These are phyloP conservation scores for Solioccasus polychromus DNA, from an alignment of 768 basidiomycete species.

Conservation along the genomic window DNA sequence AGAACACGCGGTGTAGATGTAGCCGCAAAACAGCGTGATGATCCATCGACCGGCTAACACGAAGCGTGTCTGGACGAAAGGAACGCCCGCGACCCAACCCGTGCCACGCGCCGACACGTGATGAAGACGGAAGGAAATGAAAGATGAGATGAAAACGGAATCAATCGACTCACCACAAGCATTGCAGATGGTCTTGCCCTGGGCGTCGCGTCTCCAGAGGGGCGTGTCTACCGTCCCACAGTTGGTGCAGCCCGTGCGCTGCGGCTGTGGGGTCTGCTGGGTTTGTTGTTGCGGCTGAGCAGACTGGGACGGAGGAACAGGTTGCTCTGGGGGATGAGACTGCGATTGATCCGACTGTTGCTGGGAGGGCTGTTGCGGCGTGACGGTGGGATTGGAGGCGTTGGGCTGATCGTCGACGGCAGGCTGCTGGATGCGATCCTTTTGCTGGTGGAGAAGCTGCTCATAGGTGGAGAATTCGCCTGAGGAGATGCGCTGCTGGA, in stretches of 20 bases:
- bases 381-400: slow-evolving; percentile 7
- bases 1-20: slow-evolving; percentile 34
- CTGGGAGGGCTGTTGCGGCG: slow-evolving; percentile 9
- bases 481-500: slow-evolving; percentile 30
- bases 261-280: slow-evolving; percentile 35
- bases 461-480: slow-evolving; percentile 31
- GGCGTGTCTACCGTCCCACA: slow-evolving; percentile 79
- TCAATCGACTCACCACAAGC: slow-evolving; percentile 72
- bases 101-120: slow-evolving; percentile 39
- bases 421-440: slow-evolving; percentile 27
- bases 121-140: slow-evolving; percentile 31
- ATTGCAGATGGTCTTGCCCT: slow-evolving; percentile 85
- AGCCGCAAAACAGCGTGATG: slow-evolving; percentile 32
- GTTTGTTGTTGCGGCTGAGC: slow-evolving; percentile 19
- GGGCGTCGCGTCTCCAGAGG: slow-evolving; percentile 78
- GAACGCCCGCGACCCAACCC: slow-evolving; percentile 33
- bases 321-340: slow-evolving; percentile 20
- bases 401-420: slow-evolving; percentile 14
- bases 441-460: slow-evolving; percentile 29
- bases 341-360: slow-evolving; percentile 15
- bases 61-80: slow-evolving; percentile 25
- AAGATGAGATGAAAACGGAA: slow-evolving; percentile 33
- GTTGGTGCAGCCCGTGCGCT: slow-evolving; percentile 56
- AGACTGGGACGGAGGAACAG: slow-evolving; percentile 25
- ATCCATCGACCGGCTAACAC: slow-evolving; percentile 31